These are phyloP conservation scores for Physcomitrium patens DNA, from an alignment of 225 moss, liverwort and hornwort species.

Conservation along the genomic window DNA sequence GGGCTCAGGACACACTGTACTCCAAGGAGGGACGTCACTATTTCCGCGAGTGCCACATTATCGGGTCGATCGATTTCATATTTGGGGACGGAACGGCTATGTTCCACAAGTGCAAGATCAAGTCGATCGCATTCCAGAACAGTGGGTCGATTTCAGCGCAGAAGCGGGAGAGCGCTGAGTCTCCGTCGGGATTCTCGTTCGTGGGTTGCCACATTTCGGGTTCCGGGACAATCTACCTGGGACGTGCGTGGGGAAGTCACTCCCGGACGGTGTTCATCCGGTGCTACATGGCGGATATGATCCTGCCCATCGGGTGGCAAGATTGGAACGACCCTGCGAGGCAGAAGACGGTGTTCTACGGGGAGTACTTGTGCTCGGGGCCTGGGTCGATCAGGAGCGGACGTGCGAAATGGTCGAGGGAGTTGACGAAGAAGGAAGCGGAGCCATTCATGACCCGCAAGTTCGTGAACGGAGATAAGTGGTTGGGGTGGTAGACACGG, in stretches of 20 bases:
- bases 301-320: conserved; percentile 37
- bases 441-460: fast-evolving
- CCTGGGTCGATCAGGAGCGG: conserved; percentile 9
- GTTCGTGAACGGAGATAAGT: conserved; percentile 25
- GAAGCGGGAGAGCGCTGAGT: conserved; percentile 15
- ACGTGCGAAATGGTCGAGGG: conserved; percentile 32
- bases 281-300: conserved; percentile 39
- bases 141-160: conserved; percentile 49
- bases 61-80: conserved; percentile 80
- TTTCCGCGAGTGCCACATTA: conserved; percentile 62
- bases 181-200: conserved; percentile 38
- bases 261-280: conserved; percentile 26
- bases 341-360: conserved; percentile 34
- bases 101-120: conserved; percentile 45
- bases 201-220: conserved; percentile 30
- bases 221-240: conserved; percentile 7
- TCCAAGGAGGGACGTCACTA: conserved; percentile 77
- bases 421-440: background rate
- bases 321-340: conserved; percentile 2
- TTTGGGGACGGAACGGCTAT: conserved; percentile 71
- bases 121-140: conserved; percentile 23
- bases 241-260: too few species aligned
- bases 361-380: conserved; percentile 26
- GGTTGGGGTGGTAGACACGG: conserved; percentile 9
- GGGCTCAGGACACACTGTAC: conserved; percentile 81